A percentile compares a stretch with the other conserved stretches of the same genome.
phyloP scores from a whole-genome alignment of 768 basidiomycete genomes.

The Xanthoconium purpureum region DNA sequence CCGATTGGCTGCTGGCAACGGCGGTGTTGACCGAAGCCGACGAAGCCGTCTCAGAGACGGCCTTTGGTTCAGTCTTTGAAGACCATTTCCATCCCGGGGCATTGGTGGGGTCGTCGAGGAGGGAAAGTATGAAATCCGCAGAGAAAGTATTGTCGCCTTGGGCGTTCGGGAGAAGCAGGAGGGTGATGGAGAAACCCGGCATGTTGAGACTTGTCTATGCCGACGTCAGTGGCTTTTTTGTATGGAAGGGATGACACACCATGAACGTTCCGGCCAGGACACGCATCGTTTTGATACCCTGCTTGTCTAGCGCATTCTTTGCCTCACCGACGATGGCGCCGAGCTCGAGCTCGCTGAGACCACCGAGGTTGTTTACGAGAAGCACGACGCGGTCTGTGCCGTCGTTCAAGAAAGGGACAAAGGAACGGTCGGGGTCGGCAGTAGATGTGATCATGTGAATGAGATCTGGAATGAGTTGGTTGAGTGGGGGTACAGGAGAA shows the following conservation, averaged over 20 bases:
- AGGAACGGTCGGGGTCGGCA: conserved; percentile 72
- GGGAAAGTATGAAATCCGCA: conserved; percentile 49
- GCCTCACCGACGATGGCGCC: conserved; percentile 64
- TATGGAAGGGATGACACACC: conserved; percentile 41
- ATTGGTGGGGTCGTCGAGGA: conserved; percentile 65
- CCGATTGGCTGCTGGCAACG: conserved; percentile 1
- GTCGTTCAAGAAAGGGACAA: conserved; percentile 63
- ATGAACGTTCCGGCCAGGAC: conserved; percentile 82
- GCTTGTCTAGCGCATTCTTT: conserved; percentile 49
- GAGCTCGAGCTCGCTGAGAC: conserved; percentile 80
- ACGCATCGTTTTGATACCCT: conserved; percentile 56
- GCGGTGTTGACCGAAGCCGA: conserved; percentile 11
- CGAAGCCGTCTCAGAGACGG: conserved; percentile 12
- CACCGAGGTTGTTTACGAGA: conserved; percentile 86
- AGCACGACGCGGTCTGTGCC: conserved; percentile 70
- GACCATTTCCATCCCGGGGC: conserved; percentile 89
- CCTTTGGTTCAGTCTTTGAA: conserved; percentile 41
- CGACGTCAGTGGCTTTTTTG: not conserved
- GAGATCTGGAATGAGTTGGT: conserved; percentile 65
- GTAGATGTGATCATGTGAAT: conserved; percentile 70
- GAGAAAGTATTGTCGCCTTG: conserved; percentile 39
- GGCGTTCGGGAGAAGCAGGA: conserved; percentile 65
- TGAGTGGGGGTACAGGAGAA: conserved; percentile 68
- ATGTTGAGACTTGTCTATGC: conserved; percentile 83
- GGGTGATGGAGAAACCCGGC: conserved; percentile 87